phyloP scores from a whole-genome alignment of 2,329 filamentous ascomycete genomes.

The Colletotrichum nymphaeae region DNA sequence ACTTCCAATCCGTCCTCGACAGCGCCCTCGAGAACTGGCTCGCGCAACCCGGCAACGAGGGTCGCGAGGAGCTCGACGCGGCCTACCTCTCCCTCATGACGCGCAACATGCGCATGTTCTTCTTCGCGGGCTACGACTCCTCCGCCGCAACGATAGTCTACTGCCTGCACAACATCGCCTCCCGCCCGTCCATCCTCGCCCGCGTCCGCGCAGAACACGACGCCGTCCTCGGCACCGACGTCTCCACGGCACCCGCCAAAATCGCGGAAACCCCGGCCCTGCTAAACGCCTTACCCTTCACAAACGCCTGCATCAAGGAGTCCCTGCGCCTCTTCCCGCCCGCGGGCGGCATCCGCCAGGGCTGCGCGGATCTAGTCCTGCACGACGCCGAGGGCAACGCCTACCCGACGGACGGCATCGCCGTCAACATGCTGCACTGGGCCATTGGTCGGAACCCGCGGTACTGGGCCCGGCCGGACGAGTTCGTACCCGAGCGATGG shows the following conservation, averaged over 20 bases:
- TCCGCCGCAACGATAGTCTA: constrained; percentile 47
- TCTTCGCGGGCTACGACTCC: constrained; percentile 54
- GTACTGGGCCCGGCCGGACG: constrained; percentile 55
- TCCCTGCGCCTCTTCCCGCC: constrained; percentile 64
- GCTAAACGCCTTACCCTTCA: constrained; percentile 64
- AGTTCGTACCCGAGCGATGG: constrained; percentile 62
- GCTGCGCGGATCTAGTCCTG: constrained; percentile 50
- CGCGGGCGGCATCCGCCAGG: constrained; percentile 56
- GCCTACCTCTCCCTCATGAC: constrained; percentile 43
- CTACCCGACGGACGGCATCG: constrained; percentile 57
- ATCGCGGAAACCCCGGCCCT: constrained; percentile 51
- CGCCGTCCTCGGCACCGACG: constrained; percentile 55
- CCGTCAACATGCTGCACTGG: constrained; percentile 53
- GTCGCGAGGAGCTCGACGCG: constrained; percentile 36
- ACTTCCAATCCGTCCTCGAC: constrained; percentile 44
- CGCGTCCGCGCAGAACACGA: constrained; percentile 59
- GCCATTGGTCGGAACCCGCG: constrained; percentile 51
- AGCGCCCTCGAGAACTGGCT: constrained; percentile 46
- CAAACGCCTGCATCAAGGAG: constrained; percentile 66
- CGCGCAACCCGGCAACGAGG: constrained; percentile 39
- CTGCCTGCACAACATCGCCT: constrained; percentile 44
- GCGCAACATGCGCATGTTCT: constrained; percentile 47
- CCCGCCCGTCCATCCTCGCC: constrained; percentile 43
- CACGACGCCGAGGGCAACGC: constrained; percentile 54
- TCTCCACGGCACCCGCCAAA: neutral